Percentiles rank a stretch among this genome's conserved stretches.
Conservation (phyloP, 148 eudicot species). For the Limonium bicolor region DNA sequence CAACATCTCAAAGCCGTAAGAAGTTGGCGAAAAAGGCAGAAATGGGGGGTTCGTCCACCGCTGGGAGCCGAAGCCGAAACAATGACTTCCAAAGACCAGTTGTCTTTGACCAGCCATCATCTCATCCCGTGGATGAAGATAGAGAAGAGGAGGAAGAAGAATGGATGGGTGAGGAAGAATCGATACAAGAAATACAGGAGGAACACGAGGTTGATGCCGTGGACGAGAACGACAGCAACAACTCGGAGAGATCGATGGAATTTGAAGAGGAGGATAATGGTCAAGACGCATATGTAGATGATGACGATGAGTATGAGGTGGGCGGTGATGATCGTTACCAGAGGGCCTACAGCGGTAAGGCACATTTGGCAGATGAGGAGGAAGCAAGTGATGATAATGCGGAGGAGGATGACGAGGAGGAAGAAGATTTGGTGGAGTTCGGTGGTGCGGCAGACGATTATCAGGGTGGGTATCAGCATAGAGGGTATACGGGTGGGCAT, state of each 20-base stretch:
- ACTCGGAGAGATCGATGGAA: too few relatives aligned
- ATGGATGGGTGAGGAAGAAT: constrained; percentile 16
- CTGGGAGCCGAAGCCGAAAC: not conserved
- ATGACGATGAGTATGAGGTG: not conserved
- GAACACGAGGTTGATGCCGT: constrained; percentile 22
- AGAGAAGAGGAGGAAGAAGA: constrained; percentile 12
- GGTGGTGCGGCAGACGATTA: too few relatives aligned
- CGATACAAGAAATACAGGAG: constrained; percentile 5
- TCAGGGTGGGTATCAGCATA: not conserved
- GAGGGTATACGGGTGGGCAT: not conserved
- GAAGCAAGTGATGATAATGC: constrained; percentile 17
- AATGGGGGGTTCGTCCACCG: constrained; percentile 8
- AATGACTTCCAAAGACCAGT: constrained; percentile 13
- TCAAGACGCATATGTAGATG: constrained; percentile 14
- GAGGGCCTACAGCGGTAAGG: too few relatives aligned
- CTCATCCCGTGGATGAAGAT: constrained; percentile 14
- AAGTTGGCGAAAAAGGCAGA: constrained; percentile 35
- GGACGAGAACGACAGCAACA: constrained; percentile 18
- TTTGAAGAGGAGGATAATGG: too few relatives aligned
- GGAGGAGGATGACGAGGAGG: constrained; percentile 12
- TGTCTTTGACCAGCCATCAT: constrained; percentile 19
- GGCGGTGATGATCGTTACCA: constrained; percentile 4
- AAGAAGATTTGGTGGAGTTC: not conserved
- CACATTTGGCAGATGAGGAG: not conserved
- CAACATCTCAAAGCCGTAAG: constrained; percentile 20